Evolutionary conservation across 2,329 filamentous ascomycete genomes (phyloP).

Genomic region (Alternaria arbusti): DNA sequence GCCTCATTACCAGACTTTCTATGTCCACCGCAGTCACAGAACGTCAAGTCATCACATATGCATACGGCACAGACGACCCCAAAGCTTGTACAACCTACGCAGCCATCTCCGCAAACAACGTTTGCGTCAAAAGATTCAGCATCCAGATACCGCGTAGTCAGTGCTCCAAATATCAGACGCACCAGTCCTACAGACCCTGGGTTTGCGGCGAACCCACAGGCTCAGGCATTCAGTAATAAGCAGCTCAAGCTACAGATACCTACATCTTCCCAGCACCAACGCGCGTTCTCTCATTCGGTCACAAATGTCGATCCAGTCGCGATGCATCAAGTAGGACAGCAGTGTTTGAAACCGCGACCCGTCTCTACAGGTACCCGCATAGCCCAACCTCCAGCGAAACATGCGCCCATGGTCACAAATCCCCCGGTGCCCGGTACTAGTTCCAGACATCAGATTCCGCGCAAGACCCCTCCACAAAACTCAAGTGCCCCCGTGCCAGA

Average conservation of each 20-base stretch:
- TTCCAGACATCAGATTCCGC: not conserved
- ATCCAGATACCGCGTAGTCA: slow-evolving; percentile 21
- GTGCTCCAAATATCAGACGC: slow-evolving; percentile 11
- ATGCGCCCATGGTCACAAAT: not conserved
- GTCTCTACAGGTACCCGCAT: not conserved
- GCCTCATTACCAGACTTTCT: slow-evolving; percentile 20
- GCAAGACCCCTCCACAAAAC: not conserved
- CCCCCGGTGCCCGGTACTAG: not conserved
- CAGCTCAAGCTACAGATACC: not conserved
- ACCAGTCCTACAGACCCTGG: slow-evolving; percentile 2
- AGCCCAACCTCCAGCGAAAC: not conserved
- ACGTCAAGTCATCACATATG: slow-evolving; percentile 4
- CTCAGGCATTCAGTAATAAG: not conserved
- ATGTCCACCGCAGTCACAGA: slow-evolving; percentile 17
- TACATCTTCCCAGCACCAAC: not conserved
- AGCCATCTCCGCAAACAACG: not conserved
- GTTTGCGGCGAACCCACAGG: not conserved
- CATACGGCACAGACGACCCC: not conserved
- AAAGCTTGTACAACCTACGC: not conserved
- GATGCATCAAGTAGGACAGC: not conserved
- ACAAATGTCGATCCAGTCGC: not conserved
- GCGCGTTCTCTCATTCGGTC: not conserved
- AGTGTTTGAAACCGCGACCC: not conserved
- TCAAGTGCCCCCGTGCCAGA: not conserved
- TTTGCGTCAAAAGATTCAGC: not conserved